Evolutionary conservation across 192 early-diverging fungal species (phyloP), one percentile per base, ranked within the genome.

Genomic region (Dispira parvispora): DNA sequence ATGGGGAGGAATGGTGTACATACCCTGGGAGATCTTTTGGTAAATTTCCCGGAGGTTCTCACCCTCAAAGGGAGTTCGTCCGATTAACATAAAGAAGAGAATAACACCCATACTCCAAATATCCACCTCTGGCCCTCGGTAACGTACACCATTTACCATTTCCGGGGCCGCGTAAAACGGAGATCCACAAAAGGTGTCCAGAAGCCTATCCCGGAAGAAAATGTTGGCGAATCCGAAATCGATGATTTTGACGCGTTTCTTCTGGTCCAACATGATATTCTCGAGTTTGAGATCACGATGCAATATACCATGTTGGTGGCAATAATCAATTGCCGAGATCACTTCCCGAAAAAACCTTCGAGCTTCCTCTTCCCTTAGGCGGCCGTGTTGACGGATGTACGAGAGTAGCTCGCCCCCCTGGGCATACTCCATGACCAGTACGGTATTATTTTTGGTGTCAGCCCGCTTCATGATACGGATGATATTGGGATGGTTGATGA

Each of bases 81-180:
- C 89, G 68, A 88, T 89, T 9, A 91, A 75, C 65, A 91, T 80
- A 38, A 88, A 88, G 65, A 87, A 91, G 23, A 91, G 68, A 23
- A 91, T 86, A 25, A 91, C 85, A 21, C 89, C 88, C 79, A 84
- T 76, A 68, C 85, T 88, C 89, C 89, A 91, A 66, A 91, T 85
- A 66, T 91, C 89, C 1, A 91, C 88, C 73, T 91, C 89, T 23
- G 89, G 89, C 0, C 89, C 89, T 10, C 78, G 83, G 64, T 91
- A 91, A 47, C 80, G 80, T 45, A 84, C 83, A 16, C 86, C 88
- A 44, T 88, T 78, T 52, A 91, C 82, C 79, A 91, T 81, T 67
- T 91, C 89, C 9, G 89, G 89, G 4, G 89, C 86, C 6, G 87
- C 87, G 64, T 89, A 91, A 63, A 88, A 88, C 10, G 88, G 84